Evolutionary conservation across 148 eudicot species (phyloP), one percentile per base, ranked within the genome.

Genomic region (Bassia scoparia): DNA sequence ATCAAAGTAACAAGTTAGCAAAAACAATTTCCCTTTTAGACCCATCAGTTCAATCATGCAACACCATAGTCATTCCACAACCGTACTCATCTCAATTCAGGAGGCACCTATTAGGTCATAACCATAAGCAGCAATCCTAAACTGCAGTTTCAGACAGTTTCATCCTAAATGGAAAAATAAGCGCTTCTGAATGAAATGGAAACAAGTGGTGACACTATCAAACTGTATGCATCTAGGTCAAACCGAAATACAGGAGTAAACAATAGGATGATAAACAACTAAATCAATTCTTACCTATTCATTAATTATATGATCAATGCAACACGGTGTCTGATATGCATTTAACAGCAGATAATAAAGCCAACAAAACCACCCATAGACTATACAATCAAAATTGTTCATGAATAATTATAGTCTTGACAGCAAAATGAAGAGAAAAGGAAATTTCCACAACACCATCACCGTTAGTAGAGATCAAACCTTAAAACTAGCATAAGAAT

Each of bases 401-500:
- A 35, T 70, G 34, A 1, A 26, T 1, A 69, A 18, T 55, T 59
- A 46, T 35, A 24, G 17, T 41, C 43, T 61, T 60, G 69, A 49
- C n/a, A 60, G 44, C 54, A 59, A 20, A 24, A 65, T 41, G 59
- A 46, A 48, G 20, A 2, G 31, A 60, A 74, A 44, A 17, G 33
- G 23, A 68, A 29, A 61, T 56, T 41, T 1, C 9, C 1, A 21
- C 62, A 38, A 30, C 30, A 72, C 5, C 15, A 70, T n/a, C 43
- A 34, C 60, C 33, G 17, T 17, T 52, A 55, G 68, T 48, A 76
- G 60, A 41, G 9, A 14, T 43, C 21, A 13, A 49, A 29, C 67
- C 50, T 34, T 46, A 53, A 67, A 4, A 70, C 21, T 35, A 33
- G 61, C 62, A 35, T 67, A 29, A 52, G 34, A 68, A 68, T 8